Percentiles rank a stretch among this genome's conserved stretches.
Conservation (phyloP, 1,284 basidiomycete species). For the Mycena citricolor region DNA sequence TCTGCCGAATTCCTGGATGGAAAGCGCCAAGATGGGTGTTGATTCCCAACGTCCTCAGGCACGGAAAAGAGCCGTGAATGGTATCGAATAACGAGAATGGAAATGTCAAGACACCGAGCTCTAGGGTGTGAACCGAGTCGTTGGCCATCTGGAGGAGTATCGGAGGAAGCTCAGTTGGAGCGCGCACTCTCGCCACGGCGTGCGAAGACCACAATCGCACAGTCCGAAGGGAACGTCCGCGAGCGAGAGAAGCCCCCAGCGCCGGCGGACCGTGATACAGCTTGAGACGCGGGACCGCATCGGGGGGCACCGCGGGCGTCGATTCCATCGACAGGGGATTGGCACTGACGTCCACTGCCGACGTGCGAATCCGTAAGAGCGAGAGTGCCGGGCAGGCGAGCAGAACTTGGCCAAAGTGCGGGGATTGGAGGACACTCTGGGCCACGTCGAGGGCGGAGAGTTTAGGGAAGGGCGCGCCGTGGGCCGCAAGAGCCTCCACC, state of each 20-base stretch:
- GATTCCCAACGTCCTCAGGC: constrained; percentile 1
- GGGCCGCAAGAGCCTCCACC: neutral
- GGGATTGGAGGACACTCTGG: neutral
- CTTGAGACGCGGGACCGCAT: neutral
- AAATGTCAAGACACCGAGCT: constrained; percentile 9
- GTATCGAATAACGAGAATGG: constrained; percentile 3
- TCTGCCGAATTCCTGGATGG: constrained; percentile 11
- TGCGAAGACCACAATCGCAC: constrained; percentile 17
- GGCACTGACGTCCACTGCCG: constrained; percentile 1
- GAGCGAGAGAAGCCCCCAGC: constrained; percentile 5
- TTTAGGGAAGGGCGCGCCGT: neutral
- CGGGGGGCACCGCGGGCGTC: neutral
- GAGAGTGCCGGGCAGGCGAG: constrained; percentile 6
- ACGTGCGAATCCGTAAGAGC: constrained; percentile 11
- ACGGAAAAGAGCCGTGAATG: constrained; percentile 4
- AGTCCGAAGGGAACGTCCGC: constrained; percentile 4
- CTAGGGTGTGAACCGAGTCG: neutral
- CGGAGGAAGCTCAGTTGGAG: constrained; percentile 3
- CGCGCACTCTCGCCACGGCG: constrained; percentile 8
- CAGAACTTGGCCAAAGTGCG: constrained; percentile 6
- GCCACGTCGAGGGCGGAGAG: constrained; percentile 15
- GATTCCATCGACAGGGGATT: neutral
- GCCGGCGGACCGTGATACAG: constrained; percentile 14
- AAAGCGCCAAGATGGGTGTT: constrained; percentile 19
- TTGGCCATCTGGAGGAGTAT: constrained; percentile 1